phyloP scores from a whole-genome alignment of 2,329 filamentous ascomycete genomes.

The Bipolaris bicolor region DNA sequence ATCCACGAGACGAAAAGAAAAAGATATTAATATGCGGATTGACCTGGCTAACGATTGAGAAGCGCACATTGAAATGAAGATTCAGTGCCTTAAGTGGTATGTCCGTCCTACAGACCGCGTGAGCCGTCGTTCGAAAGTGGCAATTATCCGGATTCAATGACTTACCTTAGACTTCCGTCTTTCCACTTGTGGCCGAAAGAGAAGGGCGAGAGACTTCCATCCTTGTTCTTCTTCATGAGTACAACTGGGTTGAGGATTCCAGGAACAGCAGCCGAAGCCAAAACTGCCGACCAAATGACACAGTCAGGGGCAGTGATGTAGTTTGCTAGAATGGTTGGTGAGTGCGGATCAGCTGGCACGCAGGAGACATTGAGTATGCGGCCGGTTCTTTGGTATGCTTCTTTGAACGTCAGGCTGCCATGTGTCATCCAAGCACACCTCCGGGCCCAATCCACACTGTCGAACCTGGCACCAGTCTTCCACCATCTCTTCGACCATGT shows the following conservation, averaged over 20 bases:
- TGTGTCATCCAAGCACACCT: slow-evolving; percentile 87
- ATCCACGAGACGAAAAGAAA: slow-evolving; percentile 94
- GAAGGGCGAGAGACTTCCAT: slow-evolving; percentile 82
- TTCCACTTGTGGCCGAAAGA: slow-evolving; percentile 99
- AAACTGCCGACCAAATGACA: slow-evolving; percentile 95
- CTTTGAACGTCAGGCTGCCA: slow-evolving; percentile 90
- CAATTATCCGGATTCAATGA: background rate
- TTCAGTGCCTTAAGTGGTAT: slow-evolving; percentile 95
- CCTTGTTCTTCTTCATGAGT: slow-evolving; percentile 81
- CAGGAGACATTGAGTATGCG: slow-evolving; percentile 95
- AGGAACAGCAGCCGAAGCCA: slow-evolving; percentile 93
- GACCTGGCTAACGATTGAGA: slow-evolving; percentile 85
- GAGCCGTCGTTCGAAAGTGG: background rate
- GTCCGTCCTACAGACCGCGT: slow-evolving; percentile 68
- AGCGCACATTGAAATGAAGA: slow-evolving; percentile 97
- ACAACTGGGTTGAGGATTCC: slow-evolving; percentile 96
- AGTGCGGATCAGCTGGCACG: slow-evolving; percentile 94
- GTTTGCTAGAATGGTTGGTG: slow-evolving; percentile 89
- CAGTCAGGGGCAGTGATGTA: slow-evolving; percentile 95
- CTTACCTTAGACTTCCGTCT: slow-evolving; percentile 75
- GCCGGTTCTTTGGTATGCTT: slow-evolving; percentile 92
- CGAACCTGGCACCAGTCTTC: slow-evolving; percentile 90
- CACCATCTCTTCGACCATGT: slow-evolving; percentile 87
- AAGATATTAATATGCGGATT: slow-evolving; percentile 99
- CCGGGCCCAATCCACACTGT: slow-evolving; percentile 88